phyloP scores from a whole-genome alignment of 2,329 filamentous ascomycete species.

The Trichophyton benhamiae region DNA sequence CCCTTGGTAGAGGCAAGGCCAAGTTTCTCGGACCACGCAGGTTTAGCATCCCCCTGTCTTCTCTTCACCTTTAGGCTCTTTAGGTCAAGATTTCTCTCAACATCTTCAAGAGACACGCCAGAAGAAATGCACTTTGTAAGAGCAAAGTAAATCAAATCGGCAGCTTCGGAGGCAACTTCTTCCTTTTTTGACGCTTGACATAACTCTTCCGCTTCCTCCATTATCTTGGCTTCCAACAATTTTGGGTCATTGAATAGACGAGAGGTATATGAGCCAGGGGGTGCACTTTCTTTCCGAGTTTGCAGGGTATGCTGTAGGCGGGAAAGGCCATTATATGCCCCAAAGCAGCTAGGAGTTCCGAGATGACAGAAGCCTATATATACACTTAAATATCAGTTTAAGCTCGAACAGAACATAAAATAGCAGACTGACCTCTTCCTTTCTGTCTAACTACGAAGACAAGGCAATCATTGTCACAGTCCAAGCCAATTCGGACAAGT shows the following conservation, averaged over 20 bases:
- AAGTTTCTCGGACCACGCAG: slow-evolving; percentile 76
- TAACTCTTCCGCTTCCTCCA: slow-evolving; percentile 94
- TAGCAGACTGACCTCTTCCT: slow-evolving; percentile 48
- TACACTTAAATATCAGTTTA: slow-evolving; percentile 12
- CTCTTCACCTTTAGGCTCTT: slow-evolving; percentile 95
- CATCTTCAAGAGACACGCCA: slow-evolving; percentile 74
- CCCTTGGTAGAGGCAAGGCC: slow-evolving; percentile 39
- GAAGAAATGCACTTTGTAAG: slow-evolving; percentile 76
- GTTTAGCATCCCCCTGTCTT: slow-evolving; percentile 86
- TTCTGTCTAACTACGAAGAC: slow-evolving; percentile 83
- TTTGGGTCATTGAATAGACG: slow-evolving; percentile 85
- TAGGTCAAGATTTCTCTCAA: slow-evolving; percentile 82
- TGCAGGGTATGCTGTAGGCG: slow-evolving; percentile 78
- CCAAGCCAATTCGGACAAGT: slow-evolving; percentile 67
- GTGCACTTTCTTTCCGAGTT: slow-evolving; percentile 68
- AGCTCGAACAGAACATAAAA: not conserved
- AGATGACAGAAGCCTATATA: slow-evolving; percentile 74
- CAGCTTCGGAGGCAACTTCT: slow-evolving; percentile 85
- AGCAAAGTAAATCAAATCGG: slow-evolving; percentile 91
- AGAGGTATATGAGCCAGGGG: slow-evolving; percentile 84
- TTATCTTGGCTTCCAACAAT: slow-evolving; percentile 85
- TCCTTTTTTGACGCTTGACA: slow-evolving; percentile 72
- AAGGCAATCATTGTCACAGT: slow-evolving; percentile 89
- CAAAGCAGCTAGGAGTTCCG: slow-evolving; percentile 85
- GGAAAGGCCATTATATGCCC: slow-evolving; percentile 66